phyloP scores from a whole-genome alignment of 192 early-diverging fungal species.

The Coemansia sp. region DNA sequence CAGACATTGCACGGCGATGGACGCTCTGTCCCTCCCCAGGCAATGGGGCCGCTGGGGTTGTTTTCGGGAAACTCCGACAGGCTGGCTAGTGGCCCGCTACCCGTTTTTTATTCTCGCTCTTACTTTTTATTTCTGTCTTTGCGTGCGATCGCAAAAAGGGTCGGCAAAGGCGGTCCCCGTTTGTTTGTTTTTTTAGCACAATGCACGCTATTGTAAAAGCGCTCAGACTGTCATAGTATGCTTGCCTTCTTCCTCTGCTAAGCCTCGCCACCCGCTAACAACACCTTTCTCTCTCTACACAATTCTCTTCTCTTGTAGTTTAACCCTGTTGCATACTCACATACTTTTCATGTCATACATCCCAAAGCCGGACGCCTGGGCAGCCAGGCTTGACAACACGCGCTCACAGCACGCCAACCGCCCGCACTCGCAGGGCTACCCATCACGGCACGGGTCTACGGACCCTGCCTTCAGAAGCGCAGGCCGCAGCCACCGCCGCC shows the following conservation, averaged over 20 bases:
- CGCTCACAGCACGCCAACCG: neutral
- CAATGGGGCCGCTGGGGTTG: no score
- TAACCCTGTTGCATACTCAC: neutral
- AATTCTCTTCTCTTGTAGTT: neutral
- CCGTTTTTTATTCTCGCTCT: neutral
- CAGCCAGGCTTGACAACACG: slow-evolving; percentile 6
- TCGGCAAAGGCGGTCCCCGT: neutral
- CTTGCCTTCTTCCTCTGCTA: slow-evolving; percentile 1
- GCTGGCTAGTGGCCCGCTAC: neutral
- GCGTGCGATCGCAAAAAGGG: neutral
- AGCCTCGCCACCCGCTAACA: neutral
- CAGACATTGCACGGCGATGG: neutral
- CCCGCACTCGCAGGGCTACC: neutral
- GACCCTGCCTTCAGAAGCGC: neutral
- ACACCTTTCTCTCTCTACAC: neutral
- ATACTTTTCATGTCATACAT: slow-evolving; percentile 24
- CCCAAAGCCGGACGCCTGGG: slow-evolving; percentile 19
- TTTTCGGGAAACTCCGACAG: neutral
- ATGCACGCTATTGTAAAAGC: neutral
- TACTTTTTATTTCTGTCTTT: neutral
- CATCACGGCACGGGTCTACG: neutral
- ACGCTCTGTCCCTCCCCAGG: slow-evolving; percentile 1
- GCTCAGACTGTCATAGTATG: neutral
- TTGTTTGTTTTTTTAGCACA: no score
- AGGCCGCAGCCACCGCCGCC: slow-evolving; percentile 1